Evolutionary conservation across 2,329 filamentous ascomycete species (phyloP), one percentile per base, ranked within the genome.

Genomic region (Intubia oerlemansii): DNA sequence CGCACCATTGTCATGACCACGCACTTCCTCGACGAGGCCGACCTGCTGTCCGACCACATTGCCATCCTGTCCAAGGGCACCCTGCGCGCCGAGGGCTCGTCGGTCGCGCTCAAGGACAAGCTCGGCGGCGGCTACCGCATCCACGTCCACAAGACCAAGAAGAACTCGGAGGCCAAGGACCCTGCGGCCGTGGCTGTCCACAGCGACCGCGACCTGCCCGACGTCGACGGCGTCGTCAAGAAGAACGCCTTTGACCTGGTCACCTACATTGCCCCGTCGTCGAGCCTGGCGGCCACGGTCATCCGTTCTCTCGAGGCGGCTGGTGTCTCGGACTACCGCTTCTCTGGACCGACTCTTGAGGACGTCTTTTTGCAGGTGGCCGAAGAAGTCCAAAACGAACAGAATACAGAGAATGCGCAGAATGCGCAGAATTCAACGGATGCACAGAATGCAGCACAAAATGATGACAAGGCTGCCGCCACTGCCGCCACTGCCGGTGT

Each of bases 1-100:
- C 60, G 84, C 24, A 91, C 84, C 0, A 77, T 92, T 40, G 66
- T 93, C 24, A 50, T 93, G 32, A 93, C 84, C 0, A 93, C 84
- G 0, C 85, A 93, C 47, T 93, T 92, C 47, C 59, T 93, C 7
- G 85, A 93, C 42, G 85, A 93, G 49, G 85, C 84, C 1, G 84
- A 93, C 43, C 57, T 92, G 2, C 61, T 93, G 1, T 76, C 82
- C 0, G 85, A 93, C 43, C 74, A 84, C 35, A 90, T 93, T 38
- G 78, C 74, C 2, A 80, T 93, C 30, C 54, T 93, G 9, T 90
- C 80, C 4, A 84, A 81, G 44, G 84, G 84, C 13, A 70, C 68
- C 2, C 58, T 92, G 3, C 78, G 80, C 32, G 81, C 79, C 0
- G 61, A 80, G 39, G 84, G 84, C 4, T 82, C 81, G 3, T 82